Evolutionary conservation across 192 early-diverging fungal genomes (phyloP).

Genomic region (Podila verticillata): DNA sequence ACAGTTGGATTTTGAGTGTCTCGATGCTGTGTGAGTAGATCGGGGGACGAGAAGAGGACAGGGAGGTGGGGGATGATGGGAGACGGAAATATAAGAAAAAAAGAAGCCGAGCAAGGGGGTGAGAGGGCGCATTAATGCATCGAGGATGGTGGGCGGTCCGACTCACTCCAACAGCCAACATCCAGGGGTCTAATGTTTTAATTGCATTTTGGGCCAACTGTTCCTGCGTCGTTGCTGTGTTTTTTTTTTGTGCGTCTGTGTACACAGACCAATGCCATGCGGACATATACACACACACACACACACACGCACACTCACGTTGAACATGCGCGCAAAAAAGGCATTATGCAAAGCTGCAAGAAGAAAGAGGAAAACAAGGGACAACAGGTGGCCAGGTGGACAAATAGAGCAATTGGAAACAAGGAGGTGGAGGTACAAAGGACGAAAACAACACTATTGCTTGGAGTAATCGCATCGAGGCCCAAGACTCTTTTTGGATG

Average conservation of each 20-base stretch:
- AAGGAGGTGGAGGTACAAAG: background rate
- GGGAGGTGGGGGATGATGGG: too few species aligned
- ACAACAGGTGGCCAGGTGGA: background rate
- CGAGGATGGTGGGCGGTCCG: background rate
- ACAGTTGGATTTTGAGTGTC: too few species aligned
- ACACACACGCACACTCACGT: too few species aligned
- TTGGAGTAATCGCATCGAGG: background rate
- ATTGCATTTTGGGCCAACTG: background rate
- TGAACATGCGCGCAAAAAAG: background rate
- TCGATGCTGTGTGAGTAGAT: background rate
- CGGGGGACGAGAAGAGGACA: background rate
- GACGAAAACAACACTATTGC: background rate
- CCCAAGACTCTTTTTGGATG: too few species aligned
- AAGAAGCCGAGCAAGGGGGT: background rate
- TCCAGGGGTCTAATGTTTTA: too few species aligned
- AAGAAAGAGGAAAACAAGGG: background rate
- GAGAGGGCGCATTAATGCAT: too few species aligned
- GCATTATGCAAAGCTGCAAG: slow-evolving; percentile 3
- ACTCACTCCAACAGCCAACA: too few species aligned
- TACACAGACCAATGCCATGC: too few species aligned
- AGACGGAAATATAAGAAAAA: too few species aligned
- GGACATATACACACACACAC: too few species aligned
- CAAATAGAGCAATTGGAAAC: slow-evolving; percentile 1
- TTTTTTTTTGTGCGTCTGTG: background rate
- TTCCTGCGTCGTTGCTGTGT: background rate